A percentile compares a stretch with the other conserved stretches of the same genome.
Evolutionary conservation across 2,329 filamentous ascomycete genomes (phyloP).

Genomic region (Arthrocladium fulminans): DNA sequence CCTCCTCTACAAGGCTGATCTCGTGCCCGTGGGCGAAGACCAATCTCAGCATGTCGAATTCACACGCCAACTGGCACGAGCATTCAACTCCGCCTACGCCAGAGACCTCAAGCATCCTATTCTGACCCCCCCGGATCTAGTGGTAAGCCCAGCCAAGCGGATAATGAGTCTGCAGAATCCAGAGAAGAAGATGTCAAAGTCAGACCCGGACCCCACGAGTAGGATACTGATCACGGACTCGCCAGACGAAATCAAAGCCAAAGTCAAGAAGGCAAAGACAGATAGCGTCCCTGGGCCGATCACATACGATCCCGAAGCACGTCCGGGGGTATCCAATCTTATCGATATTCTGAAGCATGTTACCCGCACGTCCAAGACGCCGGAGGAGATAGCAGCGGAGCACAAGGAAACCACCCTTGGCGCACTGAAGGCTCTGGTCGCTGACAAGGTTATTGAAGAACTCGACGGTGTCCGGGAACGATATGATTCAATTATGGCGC

Average conservation of each 20-base stretch:
- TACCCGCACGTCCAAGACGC: conserved; percentile 34
- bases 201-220: conserved; percentile 59
- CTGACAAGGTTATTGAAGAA: conserved; percentile 47
- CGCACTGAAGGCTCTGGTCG: conserved; percentile 56
- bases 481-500: conserved; percentile 11
- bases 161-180: conserved; percentile 85
- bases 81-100: conserved; percentile 70
- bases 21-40: conserved; percentile 90
- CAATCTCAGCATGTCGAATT: conserved; percentile 93
- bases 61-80: conserved; percentile 71
- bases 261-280: conserved; percentile 66
- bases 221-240: conserved; percentile 75
- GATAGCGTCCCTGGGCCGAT: conserved; percentile 57
- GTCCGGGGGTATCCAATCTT: conserved; percentile 83
- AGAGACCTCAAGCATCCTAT: conserved; percentile 24
- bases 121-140: conserved; percentile 59
- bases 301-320: conserved; percentile 57
- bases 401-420: conserved; percentile 41
- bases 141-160: conserved; percentile 69
- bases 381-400: conserved; percentile 40
- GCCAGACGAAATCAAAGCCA: conserved; percentile 53
- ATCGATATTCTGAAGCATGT: conserved; percentile 70
- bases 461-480: conserved; percentile 29
- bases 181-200: conserved; percentile 85
- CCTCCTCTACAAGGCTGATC: conserved; percentile 62